These are phyloP conservation scores for Cutaneotrichosporon cyanovorans DNA, from an alignment of 1,284 basidiomycete species.

Conservation along the genomic window DNA sequence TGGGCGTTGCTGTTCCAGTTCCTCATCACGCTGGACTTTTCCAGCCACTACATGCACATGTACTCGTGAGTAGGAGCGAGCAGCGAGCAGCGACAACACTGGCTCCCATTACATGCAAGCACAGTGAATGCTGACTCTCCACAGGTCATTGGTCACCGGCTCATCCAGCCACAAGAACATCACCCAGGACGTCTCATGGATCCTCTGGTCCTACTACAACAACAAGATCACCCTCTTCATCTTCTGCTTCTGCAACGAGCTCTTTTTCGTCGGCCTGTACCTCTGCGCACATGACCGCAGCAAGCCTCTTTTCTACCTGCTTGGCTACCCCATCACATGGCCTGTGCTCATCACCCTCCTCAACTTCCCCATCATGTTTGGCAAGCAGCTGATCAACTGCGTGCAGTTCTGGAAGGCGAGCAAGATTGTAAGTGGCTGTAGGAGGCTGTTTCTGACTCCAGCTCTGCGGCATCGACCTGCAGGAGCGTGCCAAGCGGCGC, in stretches of 20 bases:
- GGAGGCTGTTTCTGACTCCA: constrained; percentile 9
- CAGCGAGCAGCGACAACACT: neutral
- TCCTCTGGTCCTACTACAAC: constrained; percentile 90
- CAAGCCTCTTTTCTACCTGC: constrained; percentile 22
- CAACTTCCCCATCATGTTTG: constrained; percentile 64
- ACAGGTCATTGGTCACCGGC: constrained; percentile 88
- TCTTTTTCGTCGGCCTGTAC: constrained; percentile 94
- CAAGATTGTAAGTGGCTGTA: constrained; percentile 57
- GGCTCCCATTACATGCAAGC: neutral
- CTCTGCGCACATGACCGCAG: constrained; percentile 72
- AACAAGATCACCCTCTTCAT: constrained; percentile 78
- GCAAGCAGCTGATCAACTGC: constrained; percentile 90
- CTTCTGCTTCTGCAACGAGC: constrained; percentile 94
- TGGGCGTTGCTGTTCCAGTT: constrained; percentile 84
- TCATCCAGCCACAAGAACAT: constrained; percentile 88
- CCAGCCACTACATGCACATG: constrained; percentile 99
- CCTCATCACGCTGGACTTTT: constrained; percentile 94
- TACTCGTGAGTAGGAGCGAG: constrained; percentile 69
- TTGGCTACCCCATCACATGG: constrained; percentile 56
- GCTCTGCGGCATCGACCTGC: constrained; percentile 79
- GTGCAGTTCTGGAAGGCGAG: constrained; percentile 99
- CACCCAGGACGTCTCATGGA: constrained; percentile 80
- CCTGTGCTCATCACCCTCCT: constrained; percentile 64
- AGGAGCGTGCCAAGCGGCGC: constrained; percentile 65
- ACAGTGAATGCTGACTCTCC: neutral